Evolutionary conservation across 176 grass and related monocot genomes (phyloP).

Genomic region (Guadua angustifolia): DNA sequence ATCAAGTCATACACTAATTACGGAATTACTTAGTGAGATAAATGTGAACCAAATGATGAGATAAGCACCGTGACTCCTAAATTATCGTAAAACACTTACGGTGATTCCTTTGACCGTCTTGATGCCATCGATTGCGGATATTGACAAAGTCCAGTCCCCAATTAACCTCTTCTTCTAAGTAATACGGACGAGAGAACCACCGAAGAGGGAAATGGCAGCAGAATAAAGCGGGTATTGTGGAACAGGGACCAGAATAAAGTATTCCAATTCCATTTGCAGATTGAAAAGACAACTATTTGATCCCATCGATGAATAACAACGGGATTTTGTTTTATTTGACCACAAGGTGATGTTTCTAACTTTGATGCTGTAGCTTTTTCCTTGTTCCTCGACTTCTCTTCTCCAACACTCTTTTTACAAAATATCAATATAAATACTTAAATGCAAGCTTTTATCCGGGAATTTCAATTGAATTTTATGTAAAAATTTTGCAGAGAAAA

Average conservation of each 20-base stretch:
- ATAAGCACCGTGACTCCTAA: neutral
- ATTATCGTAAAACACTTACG: slow-evolving; percentile 57
- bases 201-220: slow-evolving; percentile 81
- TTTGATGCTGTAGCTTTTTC: neutral
- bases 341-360: too few relatives aligned
- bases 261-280: too few relatives aligned
- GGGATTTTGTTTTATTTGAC: too few relatives aligned
- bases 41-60: neutral
- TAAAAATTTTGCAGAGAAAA: neutral
- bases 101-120: slow-evolving; percentile 81
- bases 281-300: too few relatives aligned
- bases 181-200: slow-evolving; percentile 92
- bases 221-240: slow-evolving; percentile 99
- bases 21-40: slow-evolving; percentile 5
- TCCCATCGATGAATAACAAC: too few relatives aligned
- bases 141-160: slow-evolving; percentile 82
- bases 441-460: neutral
- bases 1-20: neutral
- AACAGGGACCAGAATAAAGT: slow-evolving; percentile 98
- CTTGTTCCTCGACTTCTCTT: neutral
- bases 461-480: neutral
- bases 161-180: slow-evolving; percentile 94
- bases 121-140: slow-evolving; percentile 59
- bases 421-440: slow-evolving; percentile 7
- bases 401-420: neutral